phyloP scores from a whole-genome alignment of 2,329 filamentous ascomycete genomes.

The Ophiostoma tasmaniense region DNA sequence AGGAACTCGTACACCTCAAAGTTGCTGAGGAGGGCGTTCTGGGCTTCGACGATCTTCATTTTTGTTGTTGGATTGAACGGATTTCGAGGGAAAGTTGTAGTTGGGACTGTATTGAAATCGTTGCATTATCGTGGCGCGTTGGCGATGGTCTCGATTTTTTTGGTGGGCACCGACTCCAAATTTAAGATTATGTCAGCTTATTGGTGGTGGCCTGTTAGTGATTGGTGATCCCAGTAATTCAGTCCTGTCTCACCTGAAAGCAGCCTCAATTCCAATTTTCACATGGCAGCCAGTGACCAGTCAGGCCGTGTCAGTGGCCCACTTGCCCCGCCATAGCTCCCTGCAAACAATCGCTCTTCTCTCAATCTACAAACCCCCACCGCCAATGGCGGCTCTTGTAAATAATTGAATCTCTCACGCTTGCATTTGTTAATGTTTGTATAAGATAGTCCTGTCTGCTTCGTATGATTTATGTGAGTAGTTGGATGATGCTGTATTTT shows the following conservation, averaged over 20 bases:
- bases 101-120: not conserved
- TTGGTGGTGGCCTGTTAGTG: not conserved
- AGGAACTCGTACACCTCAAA: slow-evolving; percentile 64
- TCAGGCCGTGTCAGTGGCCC: slow-evolving; percentile 5
- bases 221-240: not conserved
- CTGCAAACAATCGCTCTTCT: not conserved
- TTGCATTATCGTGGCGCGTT: not conserved
- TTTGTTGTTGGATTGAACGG: not conserved
- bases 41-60: slow-evolving; percentile 65
- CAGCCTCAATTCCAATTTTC: slow-evolving; percentile 5
- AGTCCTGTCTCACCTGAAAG: not conserved
- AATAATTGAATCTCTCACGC: not conserved
- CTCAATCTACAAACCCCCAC: not conserved
- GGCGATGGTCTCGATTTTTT: not conserved
- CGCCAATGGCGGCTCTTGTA: slow-evolving; percentile 12
- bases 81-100: not conserved
- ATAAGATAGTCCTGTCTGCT: not conserved
- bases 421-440: not conserved
- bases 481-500: not conserved
- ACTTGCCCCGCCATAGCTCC: slow-evolving; percentile 17
- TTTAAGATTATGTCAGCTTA: not conserved
- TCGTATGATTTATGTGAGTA: not conserved
- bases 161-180: slow-evolving; percentile 8
- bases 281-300: slow-evolving; percentile 9
- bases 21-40: slow-evolving; percentile 62